phyloP scores from a whole-genome alignment of 1,284 basidiomycete species.

The Megacollybia platyphylla region DNA sequence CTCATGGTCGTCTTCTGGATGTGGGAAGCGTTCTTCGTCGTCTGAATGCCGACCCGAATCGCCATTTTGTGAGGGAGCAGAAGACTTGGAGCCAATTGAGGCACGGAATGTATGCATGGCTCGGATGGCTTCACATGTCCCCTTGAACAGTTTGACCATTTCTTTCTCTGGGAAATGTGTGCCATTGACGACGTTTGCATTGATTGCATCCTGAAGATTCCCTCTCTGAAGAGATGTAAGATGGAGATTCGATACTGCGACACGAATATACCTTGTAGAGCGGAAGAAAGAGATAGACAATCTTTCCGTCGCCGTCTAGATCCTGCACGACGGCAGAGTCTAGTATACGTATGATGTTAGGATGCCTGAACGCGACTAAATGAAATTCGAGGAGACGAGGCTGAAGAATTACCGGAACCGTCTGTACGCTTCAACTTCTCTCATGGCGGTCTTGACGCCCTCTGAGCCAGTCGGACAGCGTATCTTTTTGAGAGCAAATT shows the following conservation, averaged over 20 bases:
- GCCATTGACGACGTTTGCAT: slow-evolving; percentile 74
- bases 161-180: slow-evolving; percentile 80
- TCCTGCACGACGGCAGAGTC: slow-evolving; percentile 95
- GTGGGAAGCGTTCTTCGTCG: slow-evolving; percentile 54
- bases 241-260: slow-evolving; percentile 6
- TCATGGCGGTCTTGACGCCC: slow-evolving; percentile 76
- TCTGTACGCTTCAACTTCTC: slow-evolving; percentile 84
- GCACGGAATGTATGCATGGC: slow-evolving; percentile 86
- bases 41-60: slow-evolving; percentile 24
- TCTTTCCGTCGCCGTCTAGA: slow-evolving; percentile 84
- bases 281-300: slow-evolving; percentile 89
- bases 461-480: slow-evolving; percentile 74
- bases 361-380: slow-evolving; percentile 41
- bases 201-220: slow-evolving; percentile 93
- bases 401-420: slow-evolving; percentile 65
- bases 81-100: slow-evolving; percentile 18
- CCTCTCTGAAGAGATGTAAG: slow-evolving; percentile 43
- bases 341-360: slow-evolving; percentile 81
- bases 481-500: slow-evolving; percentile 93
- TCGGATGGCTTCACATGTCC: slow-evolving; percentile 85
- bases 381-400: not conserved
- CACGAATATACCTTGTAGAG: slow-evolving; percentile 56
- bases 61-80: slow-evolving; percentile 11
- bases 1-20: slow-evolving; percentile 58
- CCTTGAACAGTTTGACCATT: slow-evolving; percentile 83